phyloP scores from a whole-genome alignment of 2,329 filamentous ascomycete species.

The Sclerotinia minor region DNA sequence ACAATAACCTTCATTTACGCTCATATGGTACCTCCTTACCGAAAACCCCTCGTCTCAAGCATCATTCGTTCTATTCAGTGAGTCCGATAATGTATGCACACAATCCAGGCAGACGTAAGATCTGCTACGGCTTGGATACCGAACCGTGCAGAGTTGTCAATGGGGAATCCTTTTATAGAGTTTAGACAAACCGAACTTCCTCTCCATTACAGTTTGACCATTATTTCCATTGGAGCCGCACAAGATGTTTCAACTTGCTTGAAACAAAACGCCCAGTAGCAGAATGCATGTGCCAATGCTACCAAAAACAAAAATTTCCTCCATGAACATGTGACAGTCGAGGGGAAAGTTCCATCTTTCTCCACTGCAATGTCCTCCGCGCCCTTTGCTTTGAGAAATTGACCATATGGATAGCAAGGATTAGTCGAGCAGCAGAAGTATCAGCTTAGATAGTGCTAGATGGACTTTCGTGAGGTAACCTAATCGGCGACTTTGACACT shows the following conservation, averaged over 20 bases:
- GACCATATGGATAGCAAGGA: neutral
- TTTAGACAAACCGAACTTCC: neutral
- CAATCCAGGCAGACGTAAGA: neutral
- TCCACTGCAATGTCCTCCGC: neutral
- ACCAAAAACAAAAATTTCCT: no score
- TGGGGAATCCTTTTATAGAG: neutral
- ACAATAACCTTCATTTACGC: neutral
- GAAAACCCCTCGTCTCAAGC: neutral
- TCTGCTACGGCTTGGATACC: neutral
- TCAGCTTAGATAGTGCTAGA: neutral
- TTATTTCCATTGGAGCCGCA: neutral
- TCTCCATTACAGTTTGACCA: neutral
- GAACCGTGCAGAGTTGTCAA: neutral
- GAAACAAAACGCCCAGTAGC: neutral
- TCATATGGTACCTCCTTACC: neutral
- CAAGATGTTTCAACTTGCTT: constrained; percentile 3
- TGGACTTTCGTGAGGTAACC: neutral
- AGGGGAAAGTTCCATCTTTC: neutral
- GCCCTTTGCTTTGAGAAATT: neutral
- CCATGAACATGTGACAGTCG: neutral
- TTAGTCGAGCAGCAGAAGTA: neutral
- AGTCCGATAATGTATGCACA: neutral
- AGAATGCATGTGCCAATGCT: neutral
- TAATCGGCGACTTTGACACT: constrained; percentile 8
- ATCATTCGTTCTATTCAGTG: neutral